These are phyloP conservation scores for Chaetothyriales sp. DNA, from an alignment of 2,329 filamentous ascomycete genomes.

Conservation along the genomic window DNA sequence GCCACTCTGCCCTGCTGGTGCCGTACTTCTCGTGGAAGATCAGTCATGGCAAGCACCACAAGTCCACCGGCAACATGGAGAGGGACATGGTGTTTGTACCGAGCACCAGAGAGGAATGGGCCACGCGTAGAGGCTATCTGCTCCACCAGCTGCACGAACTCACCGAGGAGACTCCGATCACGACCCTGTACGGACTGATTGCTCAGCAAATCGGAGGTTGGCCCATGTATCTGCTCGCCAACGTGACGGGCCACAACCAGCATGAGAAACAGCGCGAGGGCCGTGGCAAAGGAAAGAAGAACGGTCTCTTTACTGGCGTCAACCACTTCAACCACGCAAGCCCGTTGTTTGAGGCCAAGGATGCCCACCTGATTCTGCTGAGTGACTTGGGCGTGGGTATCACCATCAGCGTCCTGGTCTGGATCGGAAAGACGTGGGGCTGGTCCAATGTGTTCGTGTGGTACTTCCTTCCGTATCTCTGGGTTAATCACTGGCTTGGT, in stretches of 20 bases:
- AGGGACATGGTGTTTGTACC: conserved; percentile 99
- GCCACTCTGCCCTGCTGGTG: conserved; percentile 76
- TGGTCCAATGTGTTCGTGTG: conserved; percentile 78
- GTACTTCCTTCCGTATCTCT: conserved; percentile 90
- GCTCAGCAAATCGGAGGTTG: conserved; percentile 82
- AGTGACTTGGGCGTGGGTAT: conserved; percentile 70
- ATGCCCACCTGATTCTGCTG: conserved; percentile 71
- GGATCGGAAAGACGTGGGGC: conserved; percentile 62
- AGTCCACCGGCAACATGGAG: conserved; percentile 91
- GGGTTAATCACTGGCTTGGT: conserved; percentile 99
- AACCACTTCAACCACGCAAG: conserved; percentile 88
- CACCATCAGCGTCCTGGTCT: conserved; percentile 45
- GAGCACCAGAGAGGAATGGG: conserved; percentile 70
- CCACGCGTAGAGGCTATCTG: conserved; percentile 56
- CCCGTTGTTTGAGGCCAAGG: conserved; percentile 81
- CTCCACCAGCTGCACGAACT: conserved; percentile 75
- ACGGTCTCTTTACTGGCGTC: conserved; percentile 64
- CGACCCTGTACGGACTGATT: conserved; percentile 58
- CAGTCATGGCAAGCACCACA: conserved; percentile 98
- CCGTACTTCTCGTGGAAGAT: conserved; percentile 99
- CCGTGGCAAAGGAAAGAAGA: conserved; percentile 80
- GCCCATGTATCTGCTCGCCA: conserved; percentile 79
- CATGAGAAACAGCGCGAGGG: conserved; percentile 85
- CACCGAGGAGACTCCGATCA: conserved; percentile 84
- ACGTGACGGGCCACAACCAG: conserved; percentile 92